These are phyloP conservation scores for Colletotrichum magnum DNA, from an alignment of 2,329 filamentous ascomycete species.

Conservation along the genomic window DNA sequence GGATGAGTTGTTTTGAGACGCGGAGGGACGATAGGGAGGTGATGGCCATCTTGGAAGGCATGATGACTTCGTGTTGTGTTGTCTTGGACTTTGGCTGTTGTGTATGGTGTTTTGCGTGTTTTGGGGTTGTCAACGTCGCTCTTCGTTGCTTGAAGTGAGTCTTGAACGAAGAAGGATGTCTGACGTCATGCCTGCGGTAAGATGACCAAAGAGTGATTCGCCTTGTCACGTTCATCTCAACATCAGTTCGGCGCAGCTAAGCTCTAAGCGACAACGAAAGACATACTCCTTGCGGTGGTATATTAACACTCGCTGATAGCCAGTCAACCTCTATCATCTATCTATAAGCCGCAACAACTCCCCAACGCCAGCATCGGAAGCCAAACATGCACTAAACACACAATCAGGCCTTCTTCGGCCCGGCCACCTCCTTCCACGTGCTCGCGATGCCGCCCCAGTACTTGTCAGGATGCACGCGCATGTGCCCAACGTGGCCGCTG, in stretches of 20 bases:
- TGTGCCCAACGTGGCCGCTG: slow-evolving; percentile 73
- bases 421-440: slow-evolving; percentile 44
- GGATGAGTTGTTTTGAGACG: slow-evolving; percentile 72
- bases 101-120: not conserved
- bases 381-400: not conserved
- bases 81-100: not conserved
- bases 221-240: no score
- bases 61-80: not conserved
- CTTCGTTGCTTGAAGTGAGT: not conserved
- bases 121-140: not conserved
- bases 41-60: slow-evolving; percentile 1
- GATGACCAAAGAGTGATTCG: not conserved
- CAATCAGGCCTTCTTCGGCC: not conserved
- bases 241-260: no score
- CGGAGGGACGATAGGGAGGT: slow-evolving; percentile 63
- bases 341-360: no score
- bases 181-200: slow-evolving; percentile 7
- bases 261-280: no score
- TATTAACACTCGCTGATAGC: no score
- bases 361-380: not conserved
- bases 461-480: slow-evolving; percentile 67
- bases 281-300: no score
- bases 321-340: no score
- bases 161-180: not conserved
- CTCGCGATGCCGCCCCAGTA: slow-evolving; percentile 68